phyloP scores from a whole-genome alignment of 2,329 filamentous ascomycete species.

The Neopestalotiopsis clavispora region DNA sequence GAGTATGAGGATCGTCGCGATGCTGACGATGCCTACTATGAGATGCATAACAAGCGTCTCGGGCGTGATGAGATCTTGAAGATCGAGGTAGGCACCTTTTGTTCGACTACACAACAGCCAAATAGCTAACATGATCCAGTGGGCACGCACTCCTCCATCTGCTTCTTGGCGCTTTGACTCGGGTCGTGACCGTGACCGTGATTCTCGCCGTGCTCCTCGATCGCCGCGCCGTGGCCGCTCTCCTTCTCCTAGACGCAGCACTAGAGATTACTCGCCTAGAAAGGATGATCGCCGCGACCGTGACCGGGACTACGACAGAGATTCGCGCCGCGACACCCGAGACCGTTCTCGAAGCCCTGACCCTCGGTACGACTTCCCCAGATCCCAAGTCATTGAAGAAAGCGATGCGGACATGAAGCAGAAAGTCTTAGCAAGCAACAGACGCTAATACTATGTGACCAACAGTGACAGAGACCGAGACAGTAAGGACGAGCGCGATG shows the following conservation, averaged over 20 bases:
- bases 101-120: slow-evolving; percentile 19
- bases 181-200: slow-evolving; percentile 74
- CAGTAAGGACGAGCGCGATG: slow-evolving; percentile 70
- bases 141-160: slow-evolving; percentile 96
- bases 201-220: slow-evolving; percentile 56
- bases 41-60: slow-evolving; percentile 99
- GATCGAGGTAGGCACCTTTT: slow-evolving; percentile 77
- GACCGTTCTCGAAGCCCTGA: slow-evolving; percentile 78
- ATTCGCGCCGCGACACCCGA: slow-evolving; percentile 55
- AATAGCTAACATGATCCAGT: slow-evolving; percentile 59
- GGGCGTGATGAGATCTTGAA: slow-evolving; percentile 94
- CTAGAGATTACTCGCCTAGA: slow-evolving; percentile 82
- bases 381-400: neutral
- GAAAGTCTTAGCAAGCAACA: neutral
- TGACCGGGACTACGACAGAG: slow-evolving; percentile 60
- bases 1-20: slow-evolving; percentile 99
- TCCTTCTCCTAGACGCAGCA: slow-evolving; percentile 77
- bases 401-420: neutral
- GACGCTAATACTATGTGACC: slow-evolving; percentile 11
- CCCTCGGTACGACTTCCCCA: slow-evolving; percentile 31
- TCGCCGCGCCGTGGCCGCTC: slow-evolving; percentile 74
- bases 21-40: slow-evolving; percentile 97
- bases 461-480: slow-evolving; percentile 50
- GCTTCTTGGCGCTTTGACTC: slow-evolving; percentile 98
- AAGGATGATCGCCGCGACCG: slow-evolving; percentile 87